Percentiles rank a stretch among this genome's conserved stretches.
These are phyloP conservation scores for Russula foetens DNA, from an alignment of 768 basidiomycete genomes.

Conservation along the genomic window DNA sequence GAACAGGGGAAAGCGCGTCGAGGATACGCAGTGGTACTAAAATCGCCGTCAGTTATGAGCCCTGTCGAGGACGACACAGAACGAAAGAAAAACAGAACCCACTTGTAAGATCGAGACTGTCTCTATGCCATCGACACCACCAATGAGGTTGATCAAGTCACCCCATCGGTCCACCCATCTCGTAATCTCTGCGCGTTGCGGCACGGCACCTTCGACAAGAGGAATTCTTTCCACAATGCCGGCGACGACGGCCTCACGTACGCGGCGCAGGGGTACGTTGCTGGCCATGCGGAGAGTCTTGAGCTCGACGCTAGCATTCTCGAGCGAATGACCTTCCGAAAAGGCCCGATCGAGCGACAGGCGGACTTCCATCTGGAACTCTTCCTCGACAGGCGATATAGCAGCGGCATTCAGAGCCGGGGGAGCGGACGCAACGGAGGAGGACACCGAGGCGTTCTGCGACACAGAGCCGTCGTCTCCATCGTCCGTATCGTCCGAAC, in stretches of 20 bases:
- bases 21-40: slow-evolving; percentile 58
- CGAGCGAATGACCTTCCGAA: slow-evolving; percentile 82
- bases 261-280: slow-evolving; percentile 81
- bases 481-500: slow-evolving; percentile 32
- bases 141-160: slow-evolving; percentile 66
- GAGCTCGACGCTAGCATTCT: slow-evolving; percentile 89
- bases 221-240: slow-evolving; percentile 69
- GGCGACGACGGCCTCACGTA: slow-evolving; percentile 83
- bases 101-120: slow-evolving; percentile 77
- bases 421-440: slow-evolving; percentile 40
- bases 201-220: slow-evolving; percentile 45
- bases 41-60: not conserved
- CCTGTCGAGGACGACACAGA: not conserved
- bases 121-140: slow-evolving; percentile 76
- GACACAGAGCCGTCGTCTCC: slow-evolving; percentile 24
- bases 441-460: slow-evolving; percentile 36
- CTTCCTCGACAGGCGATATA: slow-evolving; percentile 33
- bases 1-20: slow-evolving; percentile 62
- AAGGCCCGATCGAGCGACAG: slow-evolving; percentile 90
- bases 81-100: slow-evolving; percentile 14
- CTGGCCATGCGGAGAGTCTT: slow-evolving; percentile 96
- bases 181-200: slow-evolving; percentile 59
- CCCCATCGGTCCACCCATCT: slow-evolving; percentile 74
- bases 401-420: slow-evolving; percentile 33
- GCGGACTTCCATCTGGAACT: slow-evolving; percentile 70